Percentiles rank a stretch among this genome's conserved stretches.
Evolutionary conservation across 768 basidiomycete genomes (phyloP).

Genomic region (Termitomyces bulborhizus): DNA sequence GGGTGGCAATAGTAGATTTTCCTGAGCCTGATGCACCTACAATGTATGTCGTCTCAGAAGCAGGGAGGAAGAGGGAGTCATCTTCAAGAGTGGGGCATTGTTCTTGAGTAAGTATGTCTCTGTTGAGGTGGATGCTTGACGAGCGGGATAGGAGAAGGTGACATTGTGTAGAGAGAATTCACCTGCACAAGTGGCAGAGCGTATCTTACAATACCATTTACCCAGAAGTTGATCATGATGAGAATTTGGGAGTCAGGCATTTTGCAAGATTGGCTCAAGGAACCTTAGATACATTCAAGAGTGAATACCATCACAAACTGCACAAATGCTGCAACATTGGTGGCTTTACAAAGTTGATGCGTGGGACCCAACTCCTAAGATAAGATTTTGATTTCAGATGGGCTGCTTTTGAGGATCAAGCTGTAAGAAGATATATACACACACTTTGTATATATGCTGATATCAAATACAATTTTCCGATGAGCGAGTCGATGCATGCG

Average conservation of each 20-base stretch:
- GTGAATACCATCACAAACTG: no score
- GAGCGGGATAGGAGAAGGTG: conserved; percentile 79
- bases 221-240: neutral
- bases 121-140: conserved; percentile 20
- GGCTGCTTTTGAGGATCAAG: no score
- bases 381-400: no score
- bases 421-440: no score
- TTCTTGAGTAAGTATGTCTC: conserved; percentile 45
- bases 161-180: conserved; percentile 73
- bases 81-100: conserved; percentile 51
- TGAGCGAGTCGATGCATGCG: no score
- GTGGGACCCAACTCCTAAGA: no score
- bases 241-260: neutral
- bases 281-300: no score
- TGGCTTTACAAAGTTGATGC: no score
- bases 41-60: conserved; percentile 83
- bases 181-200: conserved; percentile 58
- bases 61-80: conserved; percentile 60
- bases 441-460: no score
- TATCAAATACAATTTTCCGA: no score
- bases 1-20: conserved; percentile 83
- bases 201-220: conserved; percentile 43
- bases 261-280: no score
- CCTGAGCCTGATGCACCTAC: conserved; percentile 91
- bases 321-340: no score